phyloP scores from a whole-genome alignment of 257 asterid genomes.

The Leptodermis oblonga region DNA sequence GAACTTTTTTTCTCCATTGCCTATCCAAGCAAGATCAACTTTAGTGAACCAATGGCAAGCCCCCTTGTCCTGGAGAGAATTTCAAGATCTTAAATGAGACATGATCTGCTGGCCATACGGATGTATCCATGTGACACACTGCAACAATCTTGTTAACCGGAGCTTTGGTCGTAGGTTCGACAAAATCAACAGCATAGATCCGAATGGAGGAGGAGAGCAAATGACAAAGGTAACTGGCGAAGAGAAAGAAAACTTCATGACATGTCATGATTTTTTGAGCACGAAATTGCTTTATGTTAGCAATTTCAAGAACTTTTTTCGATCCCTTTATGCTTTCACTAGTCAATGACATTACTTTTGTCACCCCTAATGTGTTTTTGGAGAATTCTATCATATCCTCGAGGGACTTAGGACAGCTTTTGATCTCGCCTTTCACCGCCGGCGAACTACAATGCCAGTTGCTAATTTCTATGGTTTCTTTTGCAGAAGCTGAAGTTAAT shows the following conservation, averaged over 20 bases:
- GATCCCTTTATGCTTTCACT: conserved; percentile 22
- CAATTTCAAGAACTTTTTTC: conserved; percentile 6
- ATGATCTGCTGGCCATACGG: no score
- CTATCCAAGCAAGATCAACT: no score
- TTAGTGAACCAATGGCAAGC: no score
- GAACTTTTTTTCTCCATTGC: no score
- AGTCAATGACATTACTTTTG: conserved; percentile 18
- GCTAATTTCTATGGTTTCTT: neutral
- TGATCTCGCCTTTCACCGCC: conserved; percentile 27
- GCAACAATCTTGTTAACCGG: no score
- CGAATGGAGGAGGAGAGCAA: conserved; percentile 24
- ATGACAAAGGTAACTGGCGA: conserved; percentile 39
- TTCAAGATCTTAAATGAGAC: no score
- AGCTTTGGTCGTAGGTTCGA: no score
- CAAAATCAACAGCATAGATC: conserved; percentile 26
- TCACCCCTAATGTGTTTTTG: conserved; percentile 21
- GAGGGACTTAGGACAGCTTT: conserved; percentile 26
- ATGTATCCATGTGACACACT: no score
- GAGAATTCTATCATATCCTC: no score
- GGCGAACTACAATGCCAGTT: conserved; percentile 26
- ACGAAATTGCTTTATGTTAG: conserved; percentile 10
- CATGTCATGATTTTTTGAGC: conserved; percentile 19
- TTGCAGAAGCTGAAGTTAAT: neutral
- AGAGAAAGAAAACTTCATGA: conserved; percentile 37
- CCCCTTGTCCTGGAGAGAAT: no score